Evolutionary conservation across 78 protist species (phyloP), one percentile per base, ranked within the genome.

Genomic region (Speleostelium caveatum): DNA sequence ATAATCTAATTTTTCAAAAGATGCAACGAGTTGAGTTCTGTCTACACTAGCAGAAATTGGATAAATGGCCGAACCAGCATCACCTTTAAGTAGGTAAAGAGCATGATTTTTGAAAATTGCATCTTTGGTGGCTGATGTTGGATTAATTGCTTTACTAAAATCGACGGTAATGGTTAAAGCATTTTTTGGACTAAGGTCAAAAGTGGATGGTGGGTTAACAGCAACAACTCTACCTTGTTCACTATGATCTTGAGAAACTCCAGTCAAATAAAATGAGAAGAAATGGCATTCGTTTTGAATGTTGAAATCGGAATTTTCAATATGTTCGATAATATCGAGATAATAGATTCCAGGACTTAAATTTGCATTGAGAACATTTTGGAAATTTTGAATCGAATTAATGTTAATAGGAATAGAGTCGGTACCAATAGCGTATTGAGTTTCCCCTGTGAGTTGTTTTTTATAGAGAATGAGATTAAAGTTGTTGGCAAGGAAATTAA

Each of bases 401-500:
- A 30, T 36, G 35, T 24, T 72, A 2, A 38, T n/a, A 65, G 83
- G 74, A 24, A 73, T 24, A 2, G 56, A 7, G 24, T 74, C 67
- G 24, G 12, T 33, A 65, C 92, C 92, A 8, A 33, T 16, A 10
- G 69, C 32, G 33, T 67, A 17, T 28, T 60, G 71, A 41, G 72
- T 41, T 4, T 45, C 2, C 53, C 77, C 77, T 1, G 38, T 26
- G 0, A 17, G 8, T 21, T 55, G 35, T 1, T 49, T 36, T 26
- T 7, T 72, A 22, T 24, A 33, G 35, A 86, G 33, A 17, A 38
- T 17, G 49, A 86, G 10, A 53, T 62, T 59, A 16, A 86, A 39
- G 33, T 86, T 83, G 19, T 86, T 86, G 1, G 73, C 63, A 35
- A 86, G 73, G 73, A 72, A 86, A 24, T 86, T 83, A 45, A 72